Evolutionary conservation across 2,329 filamentous ascomycete species (phyloP).

Genomic region (Ophiostoma populinum): DNA sequence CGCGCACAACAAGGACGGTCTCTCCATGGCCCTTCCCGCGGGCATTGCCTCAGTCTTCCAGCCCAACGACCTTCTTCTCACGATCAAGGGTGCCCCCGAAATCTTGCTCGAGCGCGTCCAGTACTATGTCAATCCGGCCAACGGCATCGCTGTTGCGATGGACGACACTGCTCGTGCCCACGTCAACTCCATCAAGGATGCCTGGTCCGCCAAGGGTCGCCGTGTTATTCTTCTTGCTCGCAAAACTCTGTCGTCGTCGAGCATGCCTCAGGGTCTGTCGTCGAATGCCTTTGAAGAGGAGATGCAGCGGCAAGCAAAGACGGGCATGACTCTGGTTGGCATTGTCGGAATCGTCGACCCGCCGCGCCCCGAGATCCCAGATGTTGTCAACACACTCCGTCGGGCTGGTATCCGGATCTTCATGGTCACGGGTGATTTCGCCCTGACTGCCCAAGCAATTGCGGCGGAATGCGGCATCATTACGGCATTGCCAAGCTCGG

Average conservation of each 20-base stretch:
- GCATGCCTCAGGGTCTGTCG: slow-evolving; percentile 22
- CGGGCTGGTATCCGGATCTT: slow-evolving; percentile 58
- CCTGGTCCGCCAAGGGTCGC: slow-evolving; percentile 51
- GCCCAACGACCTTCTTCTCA: slow-evolving; percentile 32
- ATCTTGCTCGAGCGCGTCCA: slow-evolving; percentile 49
- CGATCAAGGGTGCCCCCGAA: slow-evolving; percentile 68
- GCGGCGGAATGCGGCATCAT: slow-evolving; percentile 57
- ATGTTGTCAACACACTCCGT: slow-evolving; percentile 47
- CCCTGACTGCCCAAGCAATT: slow-evolving; percentile 56
- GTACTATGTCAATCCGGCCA: slow-evolving; percentile 31
- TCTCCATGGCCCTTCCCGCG: slow-evolving; percentile 21
- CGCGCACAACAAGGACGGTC: slow-evolving; percentile 18
- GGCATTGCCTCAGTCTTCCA: slow-evolving; percentile 20
- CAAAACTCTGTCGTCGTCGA: slow-evolving; percentile 30
- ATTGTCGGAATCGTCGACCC: slow-evolving; percentile 67
- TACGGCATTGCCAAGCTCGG: slow-evolving; percentile 19
- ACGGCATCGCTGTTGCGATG: slow-evolving; percentile 35
- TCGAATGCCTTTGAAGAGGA: slow-evolving; percentile 38
- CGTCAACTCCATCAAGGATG: slow-evolving; percentile 45
- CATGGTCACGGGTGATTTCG: slow-evolving; percentile 71
- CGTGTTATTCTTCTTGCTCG: slow-evolving; percentile 49
- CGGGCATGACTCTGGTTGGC: slow-evolving; percentile 51
- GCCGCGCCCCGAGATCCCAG: slow-evolving; percentile 53
- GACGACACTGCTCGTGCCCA: slow-evolving; percentile 24
- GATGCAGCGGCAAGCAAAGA: slow-evolving; percentile 33